Percentiles rank a stretch among this genome's conserved stretches.
phyloP scores from a whole-genome alignment of 179 eudicot species.

The Heliamphora pulchella region DNA sequence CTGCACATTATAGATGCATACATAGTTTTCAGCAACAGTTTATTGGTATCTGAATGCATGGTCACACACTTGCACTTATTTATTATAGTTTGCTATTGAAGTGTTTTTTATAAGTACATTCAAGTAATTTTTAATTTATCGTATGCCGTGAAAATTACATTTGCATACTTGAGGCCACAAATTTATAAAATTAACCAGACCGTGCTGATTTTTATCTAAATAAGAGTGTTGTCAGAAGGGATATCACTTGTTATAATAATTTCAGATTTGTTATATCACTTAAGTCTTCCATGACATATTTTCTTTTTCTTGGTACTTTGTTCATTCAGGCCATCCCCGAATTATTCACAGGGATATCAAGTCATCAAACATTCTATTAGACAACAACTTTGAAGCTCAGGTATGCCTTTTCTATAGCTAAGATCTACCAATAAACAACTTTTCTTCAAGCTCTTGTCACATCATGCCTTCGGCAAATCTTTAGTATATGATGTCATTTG shows the following conservation, averaged over 20 bases:
- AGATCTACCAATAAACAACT: background rate
- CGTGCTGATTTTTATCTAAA: background rate
- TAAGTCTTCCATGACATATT: background rate
- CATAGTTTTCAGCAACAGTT: background rate
- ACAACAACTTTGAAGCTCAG: slow-evolving; percentile 77
- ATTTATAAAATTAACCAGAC: background rate
- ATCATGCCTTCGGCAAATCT: background rate
- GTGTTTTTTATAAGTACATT: no score
- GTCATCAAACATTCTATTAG: slow-evolving; percentile 82
- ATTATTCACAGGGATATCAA: slow-evolving; percentile 95
- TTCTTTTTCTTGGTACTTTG: slow-evolving; percentile 5
- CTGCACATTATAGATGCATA: background rate
- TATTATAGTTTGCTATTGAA: slow-evolving; percentile 1
- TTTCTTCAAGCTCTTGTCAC: background rate
- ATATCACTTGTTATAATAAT: background rate
- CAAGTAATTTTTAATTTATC: background rate
- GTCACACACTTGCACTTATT: background rate
- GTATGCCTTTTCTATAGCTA: slow-evolving; percentile 32
- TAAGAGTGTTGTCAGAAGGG: background rate
- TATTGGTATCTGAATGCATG: background rate
- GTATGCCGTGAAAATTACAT: slow-evolving; percentile 2
- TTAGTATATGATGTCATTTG: background rate
- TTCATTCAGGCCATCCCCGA: slow-evolving; percentile 70
- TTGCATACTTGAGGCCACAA: background rate
- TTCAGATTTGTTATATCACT: background rate